These are phyloP conservation scores for Coemansia umbellata DNA, from an alignment of 192 early-diverging fungal genomes.

Conservation along the genomic window DNA sequence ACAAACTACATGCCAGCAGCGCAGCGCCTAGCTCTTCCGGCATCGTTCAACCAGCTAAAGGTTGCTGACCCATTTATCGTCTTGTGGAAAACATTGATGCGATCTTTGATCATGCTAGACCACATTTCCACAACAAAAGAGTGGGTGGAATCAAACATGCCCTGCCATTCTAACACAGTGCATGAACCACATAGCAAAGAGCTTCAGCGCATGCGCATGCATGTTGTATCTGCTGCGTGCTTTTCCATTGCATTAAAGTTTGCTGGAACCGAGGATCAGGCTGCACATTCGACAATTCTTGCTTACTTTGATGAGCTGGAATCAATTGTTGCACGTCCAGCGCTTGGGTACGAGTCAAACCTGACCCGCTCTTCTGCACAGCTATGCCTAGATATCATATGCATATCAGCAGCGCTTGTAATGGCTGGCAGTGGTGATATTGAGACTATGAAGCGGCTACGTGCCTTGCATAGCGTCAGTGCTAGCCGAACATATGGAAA, in stretches of 20 bases:
- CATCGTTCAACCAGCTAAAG: slow-evolving; percentile 57
- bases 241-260: slow-evolving; percentile 38
- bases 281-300: slow-evolving; percentile 18
- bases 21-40: slow-evolving; percentile 59
- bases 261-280: slow-evolving; percentile 32
- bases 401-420: slow-evolving; percentile 62
- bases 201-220: slow-evolving; percentile 23
- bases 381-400: slow-evolving; percentile 66
- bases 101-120: slow-evolving; percentile 73
- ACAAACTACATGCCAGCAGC: slow-evolving; percentile 69
- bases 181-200: slow-evolving; percentile 1
- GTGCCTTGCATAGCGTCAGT: slow-evolving; percentile 48
- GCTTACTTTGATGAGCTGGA: slow-evolving; percentile 30
- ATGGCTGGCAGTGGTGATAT: slow-evolving; percentile 79
- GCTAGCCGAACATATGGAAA: slow-evolving; percentile 31
- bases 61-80: slow-evolving; percentile 70
- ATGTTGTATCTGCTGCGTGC: slow-evolving; percentile 28
- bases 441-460: slow-evolving; percentile 57
- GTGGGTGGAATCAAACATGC: slow-evolving; percentile 59
- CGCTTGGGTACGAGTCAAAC: slow-evolving; percentile 34
- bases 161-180: background rate
- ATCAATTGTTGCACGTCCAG: slow-evolving; percentile 2
- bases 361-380: slow-evolving; percentile 61
- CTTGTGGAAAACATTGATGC: slow-evolving; percentile 62
- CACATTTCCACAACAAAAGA: slow-evolving; percentile 57